Percentiles rank a stretch among this genome's conserved stretches.
These are phyloP conservation scores for Termitomyces sp. DNA, from an alignment of 1,284 basidiomycete genomes.

Conservation along the genomic window DNA sequence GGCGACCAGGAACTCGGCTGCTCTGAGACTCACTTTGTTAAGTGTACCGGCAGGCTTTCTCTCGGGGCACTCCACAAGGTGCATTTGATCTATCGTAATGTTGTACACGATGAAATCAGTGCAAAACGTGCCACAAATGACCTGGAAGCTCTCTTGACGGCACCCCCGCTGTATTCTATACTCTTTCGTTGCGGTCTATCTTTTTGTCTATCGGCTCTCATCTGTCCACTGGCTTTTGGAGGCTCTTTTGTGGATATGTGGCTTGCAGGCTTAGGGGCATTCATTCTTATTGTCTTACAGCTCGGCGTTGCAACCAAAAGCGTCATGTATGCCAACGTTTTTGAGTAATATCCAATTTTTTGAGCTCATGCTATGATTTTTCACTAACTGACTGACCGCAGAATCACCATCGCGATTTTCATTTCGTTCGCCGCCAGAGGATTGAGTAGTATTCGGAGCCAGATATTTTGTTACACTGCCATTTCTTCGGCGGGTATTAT, in stretches of 20 bases:
- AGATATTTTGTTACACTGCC: constrained; percentile 83
- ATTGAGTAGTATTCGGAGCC: constrained; percentile 66
- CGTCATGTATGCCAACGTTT: constrained; percentile 80
- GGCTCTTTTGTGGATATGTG: constrained; percentile 83
- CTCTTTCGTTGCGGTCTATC: constrained; percentile 60
- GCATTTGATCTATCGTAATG: constrained; percentile 70
- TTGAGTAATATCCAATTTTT: constrained; percentile 58
- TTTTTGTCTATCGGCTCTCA: constrained; percentile 66
- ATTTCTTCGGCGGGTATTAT: constrained; percentile 82
- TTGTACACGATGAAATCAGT: constrained; percentile 82
- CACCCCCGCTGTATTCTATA: constrained; percentile 56
- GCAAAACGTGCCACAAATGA: constrained; percentile 60
- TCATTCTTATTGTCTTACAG: constrained; percentile 64
- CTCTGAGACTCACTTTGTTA: constrained; percentile 80
- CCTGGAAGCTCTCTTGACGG: constrained; percentile 36
- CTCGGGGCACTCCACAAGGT: constrained; percentile 75
- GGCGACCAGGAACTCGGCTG: constrained; percentile 73
- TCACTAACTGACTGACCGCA: constrained; percentile 25
- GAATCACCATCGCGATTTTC: constrained; percentile 77
- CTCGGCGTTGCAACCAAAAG: constrained; percentile 69
- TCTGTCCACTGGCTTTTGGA: constrained; percentile 80
- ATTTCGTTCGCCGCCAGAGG: constrained; percentile 79
- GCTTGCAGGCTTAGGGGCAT: constrained; percentile 65
- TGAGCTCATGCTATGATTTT: neutral
- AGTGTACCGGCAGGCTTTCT: constrained; percentile 66